Base-by-base conservation (phyloP, 2,329 filamentous ascomycete genomes). In the Tympanopsis confertula region DNA sequence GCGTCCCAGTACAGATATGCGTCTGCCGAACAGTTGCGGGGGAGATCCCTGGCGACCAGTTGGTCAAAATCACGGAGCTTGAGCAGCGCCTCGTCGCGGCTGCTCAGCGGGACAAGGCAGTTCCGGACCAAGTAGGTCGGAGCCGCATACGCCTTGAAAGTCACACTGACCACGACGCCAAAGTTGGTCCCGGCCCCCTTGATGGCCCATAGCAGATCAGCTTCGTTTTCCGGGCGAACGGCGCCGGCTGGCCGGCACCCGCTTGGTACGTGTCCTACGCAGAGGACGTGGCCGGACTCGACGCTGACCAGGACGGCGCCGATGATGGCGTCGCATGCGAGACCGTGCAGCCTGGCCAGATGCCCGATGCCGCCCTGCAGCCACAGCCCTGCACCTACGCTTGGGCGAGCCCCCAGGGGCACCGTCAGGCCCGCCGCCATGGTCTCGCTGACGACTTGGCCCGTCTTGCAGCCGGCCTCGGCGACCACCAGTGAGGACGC, bases 291-390 rank as follows among this genome's bases (percentile, higher is more conserved):
- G 20, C 65, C 57, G 24, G 65, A 64, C 0, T 56, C 48, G 38
- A 72, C 62, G 44, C 65, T 68, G 50, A 79, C 65, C 19, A 80
- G 12, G 2, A 79, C 63, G 15, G 69, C 74, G 43, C 76, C 74
- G n/a, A 78, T 50, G 35, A 81, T 69, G 33, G 65, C 50, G 44
- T 81, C 75, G 44, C 71, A 78, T 3, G 72, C 43, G 12, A 82
- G 70, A 1, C 76, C 74, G 43, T 74, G 52, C 5, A 61, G 39
- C 41, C 74, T 61, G 24, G 67, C 47, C n/a, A 77, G 55, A 44
- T 78, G 73, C 2, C 75, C 74, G 36, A 81, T 74, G 38, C 76
- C 75, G 29, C 77, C 77, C 57, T 81, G 74, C 35, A 82, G 57
- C 72, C 73, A 80, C 13, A 75, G 45, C 0, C 77, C 77, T 0